Base-by-base conservation (phyloP, 2,329 filamentous ascomycete species). In the Westerdykella sp. region DNA sequence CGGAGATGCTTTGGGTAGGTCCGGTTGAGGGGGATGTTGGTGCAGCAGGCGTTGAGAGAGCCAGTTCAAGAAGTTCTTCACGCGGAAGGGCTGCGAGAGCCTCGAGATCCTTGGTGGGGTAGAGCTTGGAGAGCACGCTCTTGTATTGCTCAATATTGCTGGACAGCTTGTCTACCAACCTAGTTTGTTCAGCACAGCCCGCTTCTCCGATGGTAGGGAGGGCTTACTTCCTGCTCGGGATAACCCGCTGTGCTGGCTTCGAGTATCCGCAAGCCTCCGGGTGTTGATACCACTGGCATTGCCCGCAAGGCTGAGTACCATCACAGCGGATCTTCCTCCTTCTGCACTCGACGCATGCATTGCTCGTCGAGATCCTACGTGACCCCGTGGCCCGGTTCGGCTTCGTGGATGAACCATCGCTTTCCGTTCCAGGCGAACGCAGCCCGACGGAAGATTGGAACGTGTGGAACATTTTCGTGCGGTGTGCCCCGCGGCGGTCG, bases 241-340 rank as follows among this genome's bases (percentile, higher is more conserved):
- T 83, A 9, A 87, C 80, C 47, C 84, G 74, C 63, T 87, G 84
- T 13, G 85, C 77, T 50, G 88, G 85, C 68, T 90, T 88, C 53
- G 87, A 84, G 65, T 91, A 91, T 56, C 83, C 82, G 62, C 87
- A 91, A 42, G 80, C 75, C 63, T 89, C 86, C 4, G 85, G 83
- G 49, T 86, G 85, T 44, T 87, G 81, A 62, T 87, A 90, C 65
- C 85, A 89, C 45, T 86, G 77, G 62, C 87, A 93, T 62, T 89
- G 86, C 31, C 85, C 84, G 60, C 87, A 93, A 10, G 87, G 87
- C 59, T 87, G 83, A 52, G 83, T 79, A 42, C 87, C 87, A 69
- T 90, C 85, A 60, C 87, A 93, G 50, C 87, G 83, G 43, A 91
- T 91, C 67, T 91, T 93, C 48, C 86, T 78, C 53, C 86, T 77